Evolutionary conservation across 2,329 filamentous ascomycete species (phyloP).

Genomic region (Huntiella decipiens): DNA sequence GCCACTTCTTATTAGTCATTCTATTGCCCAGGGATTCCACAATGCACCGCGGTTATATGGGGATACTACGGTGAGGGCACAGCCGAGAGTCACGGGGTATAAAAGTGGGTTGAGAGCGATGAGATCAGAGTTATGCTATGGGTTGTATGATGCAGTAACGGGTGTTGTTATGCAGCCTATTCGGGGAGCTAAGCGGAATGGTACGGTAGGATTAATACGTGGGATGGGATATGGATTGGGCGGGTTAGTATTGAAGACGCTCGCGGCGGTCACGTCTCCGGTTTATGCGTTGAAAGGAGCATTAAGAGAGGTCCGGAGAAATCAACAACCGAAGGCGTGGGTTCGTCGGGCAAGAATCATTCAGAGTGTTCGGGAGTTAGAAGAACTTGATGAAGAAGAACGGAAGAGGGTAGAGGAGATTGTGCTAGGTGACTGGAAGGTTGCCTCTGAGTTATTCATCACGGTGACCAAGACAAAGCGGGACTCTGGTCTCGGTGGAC

Average conservation of each 20-base stretch:
- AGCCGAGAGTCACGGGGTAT: slow-evolving; percentile 44
- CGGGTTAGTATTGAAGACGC: slow-evolving; percentile 45
- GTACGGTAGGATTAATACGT: slow-evolving; percentile 26
- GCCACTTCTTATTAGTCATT: slow-evolving; percentile 41
- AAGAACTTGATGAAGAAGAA: slow-evolving; percentile 18
- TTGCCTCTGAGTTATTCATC: slow-evolving; percentile 23
- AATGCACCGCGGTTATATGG: slow-evolving; percentile 53
- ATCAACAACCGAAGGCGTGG: slow-evolving; percentile 31
- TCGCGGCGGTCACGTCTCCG: slow-evolving; percentile 39
- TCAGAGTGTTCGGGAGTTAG: slow-evolving; percentile 33
- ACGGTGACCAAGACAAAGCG: slow-evolving; percentile 20
- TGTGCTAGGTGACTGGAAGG: slow-evolving; percentile 23
- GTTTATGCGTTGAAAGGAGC: slow-evolving; percentile 47
- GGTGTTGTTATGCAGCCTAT: slow-evolving; percentile 31
- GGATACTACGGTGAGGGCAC: slow-evolving; percentile 47
- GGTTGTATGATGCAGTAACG: slow-evolving; percentile 45
- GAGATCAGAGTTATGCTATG: slow-evolving; percentile 40
- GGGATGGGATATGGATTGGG: slow-evolving; percentile 45
- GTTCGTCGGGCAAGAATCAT: slow-evolving; percentile 38
- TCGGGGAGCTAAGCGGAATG: slow-evolving; percentile 35
- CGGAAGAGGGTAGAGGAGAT: slow-evolving; percentile 16
- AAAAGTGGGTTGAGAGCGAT: slow-evolving; percentile 43
- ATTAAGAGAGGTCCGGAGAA: slow-evolving; percentile 37
- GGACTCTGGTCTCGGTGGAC: slow-evolving; percentile 15
- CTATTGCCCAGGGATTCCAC: slow-evolving; percentile 49